Percentiles rank a stretch among this genome's conserved stretches.
These are phyloP conservation scores for Leptomonas pyrrhocoris DNA, from an alignment of 208 protist species.

Conservation along the genomic window DNA sequence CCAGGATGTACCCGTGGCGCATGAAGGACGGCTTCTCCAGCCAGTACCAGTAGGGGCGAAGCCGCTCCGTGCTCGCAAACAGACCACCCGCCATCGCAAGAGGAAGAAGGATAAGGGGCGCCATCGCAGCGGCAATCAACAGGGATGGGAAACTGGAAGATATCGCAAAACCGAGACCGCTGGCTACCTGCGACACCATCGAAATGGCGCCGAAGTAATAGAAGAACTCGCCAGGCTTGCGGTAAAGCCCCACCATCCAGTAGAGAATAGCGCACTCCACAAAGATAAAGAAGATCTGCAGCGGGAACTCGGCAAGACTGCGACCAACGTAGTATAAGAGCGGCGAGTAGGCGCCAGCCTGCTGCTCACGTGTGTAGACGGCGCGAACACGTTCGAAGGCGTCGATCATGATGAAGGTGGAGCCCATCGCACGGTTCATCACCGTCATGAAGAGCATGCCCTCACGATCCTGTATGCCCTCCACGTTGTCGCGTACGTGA, in stretches of 20 bases:
- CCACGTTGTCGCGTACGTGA: conserved; percentile 45
- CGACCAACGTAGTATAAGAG: conserved; percentile 54
- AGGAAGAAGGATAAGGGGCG: conserved; percentile 64
- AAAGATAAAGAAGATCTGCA: conserved; percentile 44
- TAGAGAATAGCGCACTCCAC: conserved; percentile 72
- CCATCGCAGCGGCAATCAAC: conserved; percentile 44
- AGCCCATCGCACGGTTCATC: conserved; percentile 64
- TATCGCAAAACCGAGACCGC: conserved; percentile 59
- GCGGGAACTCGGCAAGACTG: conserved; percentile 53
- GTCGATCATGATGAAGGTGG: conserved; percentile 58
- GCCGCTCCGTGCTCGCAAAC: conserved; percentile 58
- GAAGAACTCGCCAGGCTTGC: conserved; percentile 53
- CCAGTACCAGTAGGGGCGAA: conserved; percentile 82
- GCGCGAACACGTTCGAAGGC: conserved; percentile 45
- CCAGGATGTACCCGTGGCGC: conserved; percentile 63
- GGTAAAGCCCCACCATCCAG: conserved; percentile 61
- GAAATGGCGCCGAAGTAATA: conserved; percentile 51
- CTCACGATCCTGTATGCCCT: conserved; percentile 59
- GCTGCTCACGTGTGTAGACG: conserved; percentile 72
- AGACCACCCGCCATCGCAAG: conserved; percentile 64
- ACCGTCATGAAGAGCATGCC: conserved; percentile 68
- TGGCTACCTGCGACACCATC: conserved; percentile 50
- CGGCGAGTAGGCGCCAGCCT: conserved; percentile 65
- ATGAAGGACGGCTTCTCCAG: conserved; percentile 76
- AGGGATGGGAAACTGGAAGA: conserved; percentile 39